Percentiles rank a stretch among this genome's conserved stretches.
These are phyloP conservation scores for Kokia cookei DNA, from an alignment of 441 rosid genomes.

Conservation along the genomic window DNA sequence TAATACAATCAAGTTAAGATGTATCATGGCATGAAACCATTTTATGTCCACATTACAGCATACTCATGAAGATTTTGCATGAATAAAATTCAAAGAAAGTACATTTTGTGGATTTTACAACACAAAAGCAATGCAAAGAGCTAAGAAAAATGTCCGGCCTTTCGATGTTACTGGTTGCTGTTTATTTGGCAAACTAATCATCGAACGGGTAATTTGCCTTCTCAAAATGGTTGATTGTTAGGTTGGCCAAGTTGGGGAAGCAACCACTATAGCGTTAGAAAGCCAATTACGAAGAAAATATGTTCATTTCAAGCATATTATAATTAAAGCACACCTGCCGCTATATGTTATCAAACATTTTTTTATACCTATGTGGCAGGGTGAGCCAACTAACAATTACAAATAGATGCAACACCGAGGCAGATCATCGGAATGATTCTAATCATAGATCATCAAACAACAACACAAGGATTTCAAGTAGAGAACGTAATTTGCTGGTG, in stretches of 20 bases:
- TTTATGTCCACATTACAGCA: background rate
- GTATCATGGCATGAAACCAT: background rate
- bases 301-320: background rate
- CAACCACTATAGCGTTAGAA: background rate
- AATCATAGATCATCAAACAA: background rate
- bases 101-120: background rate
- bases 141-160: background rate
- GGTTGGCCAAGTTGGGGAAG: background rate
- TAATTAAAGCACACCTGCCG: background rate
- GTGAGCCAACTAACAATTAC: background rate
- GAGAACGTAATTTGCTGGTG: background rate
- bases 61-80: background rate
- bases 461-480: background rate
- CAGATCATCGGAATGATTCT: background rate
- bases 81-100: background rate
- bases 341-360: background rate
- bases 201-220: background rate
- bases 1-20: background rate
- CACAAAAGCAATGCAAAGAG: background rate
- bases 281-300: background rate
- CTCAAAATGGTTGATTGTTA: background rate
- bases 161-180: background rate
- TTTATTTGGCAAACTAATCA: background rate
- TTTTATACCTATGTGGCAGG: background rate
- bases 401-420: background rate